Evolutionary conservation across 768 basidiomycete species (phyloP).

Genomic region (Lentinula sp.): DNA sequence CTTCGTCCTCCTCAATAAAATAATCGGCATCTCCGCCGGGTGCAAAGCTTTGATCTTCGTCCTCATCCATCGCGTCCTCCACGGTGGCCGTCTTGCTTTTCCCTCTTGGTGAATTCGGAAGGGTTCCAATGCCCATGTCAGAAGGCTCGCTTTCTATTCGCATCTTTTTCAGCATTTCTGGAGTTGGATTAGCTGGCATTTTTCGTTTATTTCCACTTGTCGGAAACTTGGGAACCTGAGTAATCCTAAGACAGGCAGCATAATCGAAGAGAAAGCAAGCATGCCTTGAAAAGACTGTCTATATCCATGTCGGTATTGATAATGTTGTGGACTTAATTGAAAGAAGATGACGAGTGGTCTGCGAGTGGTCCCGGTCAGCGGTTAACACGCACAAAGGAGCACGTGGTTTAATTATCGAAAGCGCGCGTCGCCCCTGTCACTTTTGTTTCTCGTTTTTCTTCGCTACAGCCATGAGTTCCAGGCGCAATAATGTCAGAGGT

Average conservation of each 20-base stretch:
- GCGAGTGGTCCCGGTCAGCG: no score
- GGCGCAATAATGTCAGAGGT: conserved; percentile 61
- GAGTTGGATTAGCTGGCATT: conserved; percentile 69
- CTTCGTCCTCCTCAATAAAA: conserved; percentile 86
- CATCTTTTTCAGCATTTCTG: conserved; percentile 81
- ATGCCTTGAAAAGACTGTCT: conserved; percentile 47
- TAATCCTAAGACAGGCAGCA: not conserved
- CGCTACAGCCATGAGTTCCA: conserved; percentile 3
- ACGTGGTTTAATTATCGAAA: not conserved
- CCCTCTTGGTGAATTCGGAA: conserved; percentile 6
- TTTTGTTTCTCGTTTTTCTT: not conserved
- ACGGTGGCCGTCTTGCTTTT: conserved; percentile 40
- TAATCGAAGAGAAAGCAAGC: not conserved
- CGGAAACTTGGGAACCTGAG: conserved; percentile 65
- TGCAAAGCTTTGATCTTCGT: conserved; percentile 46
- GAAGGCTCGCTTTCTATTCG: conserved; percentile 39
- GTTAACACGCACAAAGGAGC: not conserved
- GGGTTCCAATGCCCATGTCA: not conserved
- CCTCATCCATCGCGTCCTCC: conserved; percentile 46
- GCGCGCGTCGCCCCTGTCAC: not conserved
- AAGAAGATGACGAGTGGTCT: not conserved
- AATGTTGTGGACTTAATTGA: not conserved
- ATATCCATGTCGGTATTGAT: conserved; percentile 33
- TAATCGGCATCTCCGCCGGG: conserved; percentile 90
- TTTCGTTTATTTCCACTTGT: conserved; percentile 62